Evolutionary conservation across 1,284 basidiomycete species (phyloP).

Genomic region (Kalmanozyma brasiliensis): DNA sequence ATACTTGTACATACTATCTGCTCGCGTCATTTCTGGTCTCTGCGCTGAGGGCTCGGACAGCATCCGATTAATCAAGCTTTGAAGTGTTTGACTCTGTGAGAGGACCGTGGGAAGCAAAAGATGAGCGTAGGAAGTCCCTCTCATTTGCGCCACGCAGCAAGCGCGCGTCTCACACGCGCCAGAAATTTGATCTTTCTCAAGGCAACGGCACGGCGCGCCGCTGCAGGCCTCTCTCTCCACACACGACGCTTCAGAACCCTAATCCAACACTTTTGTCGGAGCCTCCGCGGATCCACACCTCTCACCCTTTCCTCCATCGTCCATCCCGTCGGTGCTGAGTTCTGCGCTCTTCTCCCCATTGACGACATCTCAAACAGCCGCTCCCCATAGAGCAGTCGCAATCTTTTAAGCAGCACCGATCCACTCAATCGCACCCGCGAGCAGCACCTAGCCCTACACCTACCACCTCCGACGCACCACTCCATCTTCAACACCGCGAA

Average conservation of each 20-base stretch:
- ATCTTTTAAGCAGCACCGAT: too few species aligned
- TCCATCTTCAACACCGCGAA: background rate
- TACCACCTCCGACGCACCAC: background rate
- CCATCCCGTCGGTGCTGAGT: too few species aligned
- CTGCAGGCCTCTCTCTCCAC: constrained; percentile 1
- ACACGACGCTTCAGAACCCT: constrained; percentile 1
- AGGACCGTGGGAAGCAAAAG: background rate
- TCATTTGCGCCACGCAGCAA: constrained; percentile 7
- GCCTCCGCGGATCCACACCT: too few species aligned
- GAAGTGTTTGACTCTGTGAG: background rate
- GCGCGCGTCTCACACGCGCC: constrained; percentile 2
- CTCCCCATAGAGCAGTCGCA: too few species aligned
- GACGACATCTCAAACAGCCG: too few species aligned
- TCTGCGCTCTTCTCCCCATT: too few species aligned
- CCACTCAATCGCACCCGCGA: too few species aligned
- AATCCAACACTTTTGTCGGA: too few species aligned
- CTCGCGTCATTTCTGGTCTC: background rate
- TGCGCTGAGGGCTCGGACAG: background rate
- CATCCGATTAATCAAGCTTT: background rate
- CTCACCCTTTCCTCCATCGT: background rate
- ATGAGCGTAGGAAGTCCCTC: background rate
- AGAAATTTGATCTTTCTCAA: background rate
- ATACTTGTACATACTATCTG: constrained; percentile 2
- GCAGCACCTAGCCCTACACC: too few species aligned
- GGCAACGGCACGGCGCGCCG: background rate